Base-by-base conservation (phyloP, 192 early-diverging fungal species). In the Backusella sp. region DNA sequence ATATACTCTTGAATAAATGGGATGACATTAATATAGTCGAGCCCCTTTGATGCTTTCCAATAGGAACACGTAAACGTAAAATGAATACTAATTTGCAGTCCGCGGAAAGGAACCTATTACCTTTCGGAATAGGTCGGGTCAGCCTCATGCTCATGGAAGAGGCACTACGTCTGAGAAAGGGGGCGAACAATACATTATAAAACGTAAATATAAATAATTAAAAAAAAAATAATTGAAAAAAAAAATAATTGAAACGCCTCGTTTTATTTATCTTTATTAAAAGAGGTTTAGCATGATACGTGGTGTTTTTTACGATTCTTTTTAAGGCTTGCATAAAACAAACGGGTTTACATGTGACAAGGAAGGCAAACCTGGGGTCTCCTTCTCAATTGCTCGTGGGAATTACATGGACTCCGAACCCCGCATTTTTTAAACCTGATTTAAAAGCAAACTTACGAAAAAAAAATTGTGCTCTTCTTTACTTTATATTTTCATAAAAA, bases 401-500 rank as follows among this genome's bases (percentile, higher is more conserved):
- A 56, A 56, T 23, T 56, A 23, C 53, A 56, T 56, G 53, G 53
- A 56, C 53, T 56, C 53, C 53, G 53, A 56, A 23, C 53, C 53
- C 53, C 53, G 53, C 53, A 56, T 56, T 56, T 56, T 56, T 56
- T 23, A 26, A 26, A 23, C 19, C 53, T 56, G 53, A 56, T 56
- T 56, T 56, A 56, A 56, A 56, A 62, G 23, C 56, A 62, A 62
- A 28, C 56, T 11, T 23, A n/a, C 11, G 12, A 5, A 19, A 19
- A 49, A n/a, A 49, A 49, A 49, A 49, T 2, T 0, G 12, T 0
- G 4, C 23, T 62, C 30, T 35, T 68, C 65, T 37, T 28, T 41
- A 52, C 19, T 75, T 46, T 75, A 32, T 53, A 53, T 41, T 68
- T 37, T 36, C 12, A 26, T 46, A 70, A 70, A 70, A 21, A 69